phyloP scores from a whole-genome alignment of 2,329 filamentous ascomycete species.

The Clonostachys rosea region DNA sequence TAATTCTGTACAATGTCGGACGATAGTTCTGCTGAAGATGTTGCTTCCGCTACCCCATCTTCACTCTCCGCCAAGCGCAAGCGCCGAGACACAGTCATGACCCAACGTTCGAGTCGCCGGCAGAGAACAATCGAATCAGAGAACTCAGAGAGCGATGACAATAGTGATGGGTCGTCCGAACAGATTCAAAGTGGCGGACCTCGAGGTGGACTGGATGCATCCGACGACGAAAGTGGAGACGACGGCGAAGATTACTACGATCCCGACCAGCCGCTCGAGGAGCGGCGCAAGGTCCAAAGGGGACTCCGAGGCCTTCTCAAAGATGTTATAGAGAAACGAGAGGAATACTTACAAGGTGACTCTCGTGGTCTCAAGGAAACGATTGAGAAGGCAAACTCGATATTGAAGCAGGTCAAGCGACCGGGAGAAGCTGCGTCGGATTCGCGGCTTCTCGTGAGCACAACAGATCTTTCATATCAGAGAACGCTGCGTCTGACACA shows the following conservation, averaged over 20 bases:
- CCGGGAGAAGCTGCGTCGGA: conserved; percentile 89
- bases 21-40: too few species aligned
- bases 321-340: conserved; percentile 59
- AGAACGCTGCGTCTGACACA: conserved; percentile 71
- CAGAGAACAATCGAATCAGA: too few species aligned
- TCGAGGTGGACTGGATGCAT: too few species aligned
- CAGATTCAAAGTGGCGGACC: too few species aligned
- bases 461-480: conserved; percentile 75
- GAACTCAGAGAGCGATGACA: too few species aligned
- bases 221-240: too few species aligned
- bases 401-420: conserved; percentile 71
- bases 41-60: too few species aligned
- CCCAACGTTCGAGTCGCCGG: too few species aligned
- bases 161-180: too few species aligned
- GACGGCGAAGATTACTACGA: conserved; percentile 56
- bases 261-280: conserved; percentile 73
- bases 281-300: conserved; percentile 67
- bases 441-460: conserved; percentile 76
- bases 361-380: conserved; percentile 62
- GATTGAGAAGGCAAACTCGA: conserved; percentile 60
- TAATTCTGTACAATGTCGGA: too few species aligned
- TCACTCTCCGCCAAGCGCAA: too few species aligned
- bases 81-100: too few species aligned
- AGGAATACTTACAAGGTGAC: conserved; percentile 64
- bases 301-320: conserved; percentile 65